Percentiles rank a stretch among this genome's conserved stretches.
Evolutionary conservation across 371 early-diverging fungal genomes (phyloP).

Genomic region (Mortierella sp.): DNA sequence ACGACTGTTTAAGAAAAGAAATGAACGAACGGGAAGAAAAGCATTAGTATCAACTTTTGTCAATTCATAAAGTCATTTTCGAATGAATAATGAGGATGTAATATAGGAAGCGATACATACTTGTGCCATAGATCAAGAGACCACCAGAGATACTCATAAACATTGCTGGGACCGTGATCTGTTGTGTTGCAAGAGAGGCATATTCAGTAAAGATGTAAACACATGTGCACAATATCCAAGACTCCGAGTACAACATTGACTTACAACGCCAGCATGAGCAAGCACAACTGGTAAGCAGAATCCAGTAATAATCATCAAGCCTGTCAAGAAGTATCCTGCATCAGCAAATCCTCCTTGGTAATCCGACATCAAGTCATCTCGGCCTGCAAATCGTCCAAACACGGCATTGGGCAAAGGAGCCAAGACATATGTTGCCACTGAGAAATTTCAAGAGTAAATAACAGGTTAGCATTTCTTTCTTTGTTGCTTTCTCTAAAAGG

Average conservation of each 20-base stretch:
- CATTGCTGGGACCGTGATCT: slow-evolving; percentile 86
- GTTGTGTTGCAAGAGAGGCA: slow-evolving; percentile 12
- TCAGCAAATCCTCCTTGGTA: slow-evolving; percentile 84
- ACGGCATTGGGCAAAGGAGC: slow-evolving; percentile 94
- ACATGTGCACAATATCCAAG: background rate
- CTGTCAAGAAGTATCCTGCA: slow-evolving; percentile 93
- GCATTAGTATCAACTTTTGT: background rate
- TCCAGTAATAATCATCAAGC: slow-evolving; percentile 92
- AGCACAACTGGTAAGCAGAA: slow-evolving; percentile 85
- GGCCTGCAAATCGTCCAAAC: slow-evolving; percentile 80
- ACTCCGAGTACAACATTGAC: slow-evolving; percentile 8
- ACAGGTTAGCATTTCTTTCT: background rate
- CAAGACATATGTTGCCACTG: slow-evolving; percentile 85
- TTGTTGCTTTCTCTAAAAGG: background rate
- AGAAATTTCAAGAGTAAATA: background rate
- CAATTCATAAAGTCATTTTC: background rate
- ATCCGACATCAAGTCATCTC: slow-evolving; percentile 82
- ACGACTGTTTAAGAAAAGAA: slow-evolving; percentile 51
- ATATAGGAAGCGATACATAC: slow-evolving; percentile 52
- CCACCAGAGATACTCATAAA: slow-evolving; percentile 90
- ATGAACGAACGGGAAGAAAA: background rate
- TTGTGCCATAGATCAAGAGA: slow-evolving; percentile 89
- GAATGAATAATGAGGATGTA: too few species aligned
- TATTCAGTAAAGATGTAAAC: background rate
- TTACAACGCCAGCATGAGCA: slow-evolving; percentile 79